These are phyloP conservation scores for Pseudogymnoascus sp. DNA, from an alignment of 2,329 filamentous ascomycete species.

Conservation along the genomic window DNA sequence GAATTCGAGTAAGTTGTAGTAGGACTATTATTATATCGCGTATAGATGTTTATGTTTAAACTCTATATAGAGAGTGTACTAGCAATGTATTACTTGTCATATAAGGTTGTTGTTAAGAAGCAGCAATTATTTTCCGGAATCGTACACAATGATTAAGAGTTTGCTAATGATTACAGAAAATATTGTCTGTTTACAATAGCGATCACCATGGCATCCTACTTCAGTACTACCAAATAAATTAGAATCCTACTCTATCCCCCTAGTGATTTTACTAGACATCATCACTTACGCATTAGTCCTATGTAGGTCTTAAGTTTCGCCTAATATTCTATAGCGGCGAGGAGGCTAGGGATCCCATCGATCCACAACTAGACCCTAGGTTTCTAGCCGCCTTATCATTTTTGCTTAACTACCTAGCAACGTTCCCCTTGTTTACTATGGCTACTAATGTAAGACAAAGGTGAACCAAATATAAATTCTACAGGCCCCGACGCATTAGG, in stretches of 20 bases:
- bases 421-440: neutral
- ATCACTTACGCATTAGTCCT: neutral
- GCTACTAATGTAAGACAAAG: neutral
- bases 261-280: neutral
- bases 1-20: no score
- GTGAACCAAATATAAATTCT: neutral
- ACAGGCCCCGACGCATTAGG: neutral
- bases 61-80: no score
- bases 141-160: neutral
- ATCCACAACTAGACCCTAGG: neutral
- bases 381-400: neutral
- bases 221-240: neutral
- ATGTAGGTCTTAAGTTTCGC: neutral
- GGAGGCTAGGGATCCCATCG: neutral
- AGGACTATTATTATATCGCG: no score
- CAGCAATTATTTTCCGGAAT: neutral
- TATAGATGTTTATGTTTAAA: no score
- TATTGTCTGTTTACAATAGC: neutral
- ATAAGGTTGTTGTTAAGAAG: neutral
- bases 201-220: neutral
- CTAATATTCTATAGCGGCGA: neutral
- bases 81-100: neutral
- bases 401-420: neutral
- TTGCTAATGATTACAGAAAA: neutral
- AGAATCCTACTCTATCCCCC: neutral